phyloP scores from a whole-genome alignment of 805 yeast genomes.

The Saturnispora bothae region DNA sequence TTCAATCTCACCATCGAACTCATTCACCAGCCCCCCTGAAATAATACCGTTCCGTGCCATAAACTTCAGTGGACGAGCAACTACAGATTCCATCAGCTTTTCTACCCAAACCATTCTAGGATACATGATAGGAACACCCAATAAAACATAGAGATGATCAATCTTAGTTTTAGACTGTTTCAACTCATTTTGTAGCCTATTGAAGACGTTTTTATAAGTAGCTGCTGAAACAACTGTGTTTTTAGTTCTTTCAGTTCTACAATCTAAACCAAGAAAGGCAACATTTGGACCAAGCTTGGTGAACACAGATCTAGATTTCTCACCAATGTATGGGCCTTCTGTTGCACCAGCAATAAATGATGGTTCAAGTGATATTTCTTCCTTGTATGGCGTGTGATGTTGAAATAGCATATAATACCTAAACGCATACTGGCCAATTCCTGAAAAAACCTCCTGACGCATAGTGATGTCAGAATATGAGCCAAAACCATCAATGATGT shows the following conservation, averaged over 20 bases:
- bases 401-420: slow-evolving; percentile 86
- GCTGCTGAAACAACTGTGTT: slow-evolving; percentile 41
- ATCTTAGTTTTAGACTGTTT: slow-evolving; percentile 38
- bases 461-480: slow-evolving; percentile 72
- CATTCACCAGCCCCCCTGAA: slow-evolving; percentile 70
- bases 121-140: slow-evolving; percentile 92
- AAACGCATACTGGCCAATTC: slow-evolving; percentile 72
- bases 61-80: slow-evolving; percentile 54
- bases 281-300: slow-evolving; percentile 66
- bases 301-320: slow-evolving; percentile 57
- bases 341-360: slow-evolving; percentile 53
- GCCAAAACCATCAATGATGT: slow-evolving; percentile 93
- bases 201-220: slow-evolving; percentile 53
- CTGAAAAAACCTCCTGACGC: slow-evolving; percentile 54
- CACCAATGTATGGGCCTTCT: slow-evolving; percentile 60
- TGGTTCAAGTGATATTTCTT: slow-evolving; percentile 31
- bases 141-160: slow-evolving; percentile 69
- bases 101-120: slow-evolving; percentile 93
- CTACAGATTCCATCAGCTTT: slow-evolving; percentile 49
- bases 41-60: slow-evolving; percentile 53
- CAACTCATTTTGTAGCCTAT: slow-evolving; percentile 49
- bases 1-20: slow-evolving; percentile 87
- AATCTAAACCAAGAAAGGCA: slow-evolving; percentile 73
- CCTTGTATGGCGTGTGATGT: slow-evolving; percentile 56
- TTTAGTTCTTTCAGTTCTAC: slow-evolving; percentile 80